Conservation (phyloP, 257 asterid genomes). For the Scutellaria minor region DNA sequence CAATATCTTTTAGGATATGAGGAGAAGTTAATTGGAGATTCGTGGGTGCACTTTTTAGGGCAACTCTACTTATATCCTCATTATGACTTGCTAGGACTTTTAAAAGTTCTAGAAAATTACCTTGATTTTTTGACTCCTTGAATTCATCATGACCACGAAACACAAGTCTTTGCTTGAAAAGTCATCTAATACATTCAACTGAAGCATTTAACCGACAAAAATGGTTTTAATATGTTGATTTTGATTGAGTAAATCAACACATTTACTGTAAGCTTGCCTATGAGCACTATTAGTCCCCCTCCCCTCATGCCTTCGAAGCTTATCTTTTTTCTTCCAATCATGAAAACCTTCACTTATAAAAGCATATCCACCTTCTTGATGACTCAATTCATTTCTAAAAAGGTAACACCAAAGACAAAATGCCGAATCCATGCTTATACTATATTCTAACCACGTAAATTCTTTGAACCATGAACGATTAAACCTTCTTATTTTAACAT, state of each 20-base stretch:
- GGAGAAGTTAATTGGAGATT: neutral
- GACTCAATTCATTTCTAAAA: neutral
- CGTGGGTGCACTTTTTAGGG: neutral
- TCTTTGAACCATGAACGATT: neutral
- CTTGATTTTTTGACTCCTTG: neutral
- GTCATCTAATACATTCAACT: too few relatives aligned
- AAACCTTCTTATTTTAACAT: neutral
- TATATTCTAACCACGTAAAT: neutral
- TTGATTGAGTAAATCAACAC: neutral
- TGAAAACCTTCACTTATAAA: too few relatives aligned
- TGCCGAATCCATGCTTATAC: neutral
- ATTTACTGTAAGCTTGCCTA: too few relatives aligned
- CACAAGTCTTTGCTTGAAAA: too few relatives aligned
- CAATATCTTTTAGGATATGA: slow-evolving; percentile 9
- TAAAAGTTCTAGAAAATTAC: neutral
- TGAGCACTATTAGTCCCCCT: too few relatives aligned
- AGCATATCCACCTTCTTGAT: too few relatives aligned
- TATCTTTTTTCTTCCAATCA: too few relatives aligned
- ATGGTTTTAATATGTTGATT: slow-evolving; percentile 1
- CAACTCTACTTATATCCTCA: slow-evolving; percentile 1
- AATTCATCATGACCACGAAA: neutral
- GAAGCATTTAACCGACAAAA: neutral
- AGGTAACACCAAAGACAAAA: neutral
- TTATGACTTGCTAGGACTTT: neutral
- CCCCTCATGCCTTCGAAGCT: too few relatives aligned